phyloP scores from a whole-genome alignment of 2,329 filamentous ascomycete species.

The Cercospora citrullina region DNA sequence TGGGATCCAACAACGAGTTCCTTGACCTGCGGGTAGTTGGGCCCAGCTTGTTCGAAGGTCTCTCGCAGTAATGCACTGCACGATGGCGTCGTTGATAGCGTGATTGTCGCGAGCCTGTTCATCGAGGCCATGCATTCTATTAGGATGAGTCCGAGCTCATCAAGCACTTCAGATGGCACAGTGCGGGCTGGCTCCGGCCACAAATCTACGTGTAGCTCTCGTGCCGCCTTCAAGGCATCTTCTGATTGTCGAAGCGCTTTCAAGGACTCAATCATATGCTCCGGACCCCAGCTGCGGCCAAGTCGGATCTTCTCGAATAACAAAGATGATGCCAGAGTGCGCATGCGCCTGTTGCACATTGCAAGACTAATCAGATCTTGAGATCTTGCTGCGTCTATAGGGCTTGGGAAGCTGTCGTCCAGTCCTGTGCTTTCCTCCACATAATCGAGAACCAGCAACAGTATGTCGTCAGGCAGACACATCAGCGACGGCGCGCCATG shows the following conservation, averaged over 20 bases:
- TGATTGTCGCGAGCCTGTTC: not conserved
- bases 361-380: not conserved
- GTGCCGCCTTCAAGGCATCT: not conserved
- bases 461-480: slow-evolving; percentile 9
- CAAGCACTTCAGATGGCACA: not conserved
- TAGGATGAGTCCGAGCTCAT: not conserved
- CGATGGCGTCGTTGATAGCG: not conserved
- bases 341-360: slow-evolving; percentile 3
- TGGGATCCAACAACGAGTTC: not conserved
- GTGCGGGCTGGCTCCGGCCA: not conserved
- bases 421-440: not conserved
- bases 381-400: not conserved
- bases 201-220: not conserved
- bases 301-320: slow-evolving; percentile 1
- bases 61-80: not conserved
- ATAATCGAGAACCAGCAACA: slow-evolving; percentile 1
- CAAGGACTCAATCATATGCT: slow-evolving; percentile 5
- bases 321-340: not conserved
- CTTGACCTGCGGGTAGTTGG: not conserved
- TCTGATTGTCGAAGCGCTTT: not conserved
- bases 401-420: not conserved
- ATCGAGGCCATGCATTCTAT: not conserved
- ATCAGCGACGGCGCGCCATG: slow-evolving; percentile 2
- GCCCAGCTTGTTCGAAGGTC: not conserved
- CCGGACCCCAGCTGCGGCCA: not conserved